Conservation (phyloP, 352 stramenopile species). For the Pythium insidiosum region DNA sequence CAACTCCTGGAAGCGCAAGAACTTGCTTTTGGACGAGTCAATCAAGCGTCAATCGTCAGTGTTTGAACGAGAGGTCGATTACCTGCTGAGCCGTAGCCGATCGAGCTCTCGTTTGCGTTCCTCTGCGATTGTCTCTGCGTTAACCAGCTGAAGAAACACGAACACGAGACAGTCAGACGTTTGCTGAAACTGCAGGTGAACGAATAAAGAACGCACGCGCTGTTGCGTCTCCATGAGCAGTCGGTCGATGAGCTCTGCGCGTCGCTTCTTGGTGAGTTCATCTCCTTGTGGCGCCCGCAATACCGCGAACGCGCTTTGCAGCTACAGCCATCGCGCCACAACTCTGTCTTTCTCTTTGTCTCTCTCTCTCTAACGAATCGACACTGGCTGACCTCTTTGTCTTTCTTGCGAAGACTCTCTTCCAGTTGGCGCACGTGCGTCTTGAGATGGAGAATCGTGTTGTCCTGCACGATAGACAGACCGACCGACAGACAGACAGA, state of each 20-base stretch:
- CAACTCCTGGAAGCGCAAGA: slow-evolving; percentile 57
- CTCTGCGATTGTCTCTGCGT: slow-evolving; percentile 43
- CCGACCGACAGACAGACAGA: no score
- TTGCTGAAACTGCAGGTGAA: no score
- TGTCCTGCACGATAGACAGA: no score
- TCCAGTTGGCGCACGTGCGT: slow-evolving; percentile 43
- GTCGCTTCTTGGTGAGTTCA: slow-evolving; percentile 54
- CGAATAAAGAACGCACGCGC: slow-evolving; percentile 18
- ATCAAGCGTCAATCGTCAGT: no score
- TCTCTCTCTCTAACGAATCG: no score
- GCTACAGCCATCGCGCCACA: no score
- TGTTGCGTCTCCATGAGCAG: slow-evolving; percentile 52
- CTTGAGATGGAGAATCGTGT: slow-evolving; percentile 49
- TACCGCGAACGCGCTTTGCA: slow-evolving; percentile 50
- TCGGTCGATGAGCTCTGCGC: slow-evolving; percentile 46
- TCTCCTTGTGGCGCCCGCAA: slow-evolving; percentile 47
- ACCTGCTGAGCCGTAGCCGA: slow-evolving; percentile 48
- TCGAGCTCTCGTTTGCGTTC: slow-evolving; percentile 50
- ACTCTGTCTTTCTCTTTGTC: no score
- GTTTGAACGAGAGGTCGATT: no score
- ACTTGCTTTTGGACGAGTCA: slow-evolving; percentile 29
- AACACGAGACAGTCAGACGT: no score
- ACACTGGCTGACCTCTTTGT: slow-evolving; percentile 51
- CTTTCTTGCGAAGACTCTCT: slow-evolving; percentile 51
- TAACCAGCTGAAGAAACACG: slow-evolving; percentile 23